Base-by-base conservation (phyloP, 768 basidiomycete genomes). In the Collybia mongolica region DNA sequence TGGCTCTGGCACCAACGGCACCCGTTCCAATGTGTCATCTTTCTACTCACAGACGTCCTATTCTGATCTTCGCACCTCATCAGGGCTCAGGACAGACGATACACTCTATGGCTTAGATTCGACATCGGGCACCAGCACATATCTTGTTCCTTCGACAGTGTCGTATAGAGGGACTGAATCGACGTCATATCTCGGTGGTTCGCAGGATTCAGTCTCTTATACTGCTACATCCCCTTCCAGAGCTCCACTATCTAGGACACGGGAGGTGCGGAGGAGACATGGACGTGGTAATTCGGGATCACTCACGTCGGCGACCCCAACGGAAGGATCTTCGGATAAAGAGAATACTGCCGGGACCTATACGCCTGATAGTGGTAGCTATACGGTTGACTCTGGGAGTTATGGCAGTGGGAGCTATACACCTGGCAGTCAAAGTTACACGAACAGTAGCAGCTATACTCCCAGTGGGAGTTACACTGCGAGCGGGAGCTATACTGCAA, bases 101-200 rank as follows among this genome's bases (percentile, higher is more conserved):
- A 66, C 65, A 2, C 48, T 59, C 12, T 59, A 62, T 3, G 63
- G 61, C 1, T 28, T 72, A 64, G 55, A 71, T 69, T 57, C 80
- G n/a, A 46, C 46, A 12, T 50, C 51, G 63, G 39, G 53, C 5
- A 60, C 67, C 3, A 58, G 54, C n/a, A 83, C 81, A 0, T 69
- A 77, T 24, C 63, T 78, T 20, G 63, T 73, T 3, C 60, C 80
- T 0, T 82, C 83, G 0, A 77, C 80, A 2, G 58, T 82, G 26
- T 80, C 81, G 0, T 77, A 75, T 46, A 66, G 79, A 6, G 67
- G 80, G 9, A 73, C 79, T 7, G 73, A 76, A 17, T 80, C 81
- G 12, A 75, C 75, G 1, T 85, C 84, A 1, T 74, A 79, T 46
- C 65, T 83, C 6, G 79, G 80, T 1, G 80, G 82, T 53, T 82